These are phyloP conservation scores for Vitis hybrid DNA, from an alignment of 177 flowering plant genomes.

Conservation along the genomic window DNA sequence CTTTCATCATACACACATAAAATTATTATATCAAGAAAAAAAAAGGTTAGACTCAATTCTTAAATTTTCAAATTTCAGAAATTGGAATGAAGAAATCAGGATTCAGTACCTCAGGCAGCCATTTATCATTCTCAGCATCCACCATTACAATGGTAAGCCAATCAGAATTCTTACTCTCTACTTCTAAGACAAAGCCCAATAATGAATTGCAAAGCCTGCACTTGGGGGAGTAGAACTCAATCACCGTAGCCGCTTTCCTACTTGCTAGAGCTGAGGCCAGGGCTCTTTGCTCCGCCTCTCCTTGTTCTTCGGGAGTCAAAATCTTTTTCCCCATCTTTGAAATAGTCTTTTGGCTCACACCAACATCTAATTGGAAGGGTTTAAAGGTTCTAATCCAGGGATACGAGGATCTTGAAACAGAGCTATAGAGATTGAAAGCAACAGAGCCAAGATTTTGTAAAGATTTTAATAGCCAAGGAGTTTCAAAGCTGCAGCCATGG, in stretches of 20 bases:
- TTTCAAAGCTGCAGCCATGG: constrained; percentile 45
- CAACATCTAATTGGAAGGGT: constrained; percentile 9
- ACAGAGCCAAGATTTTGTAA: constrained; percentile 49
- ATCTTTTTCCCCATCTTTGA: constrained; percentile 18
- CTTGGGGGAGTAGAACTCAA: constrained; percentile 93
- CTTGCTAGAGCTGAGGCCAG: constrained; percentile 77
- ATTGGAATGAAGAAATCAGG: neutral
- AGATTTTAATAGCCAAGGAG: constrained; percentile 83
- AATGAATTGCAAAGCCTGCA: constrained; percentile 85
- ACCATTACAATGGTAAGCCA: constrained; percentile 95
- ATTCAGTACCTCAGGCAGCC: constrained; percentile 90
- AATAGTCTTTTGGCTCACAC: constrained; percentile 10
- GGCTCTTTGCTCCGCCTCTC: constrained; percentile 86
- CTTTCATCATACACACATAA: no score
- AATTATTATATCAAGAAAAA: neutral
- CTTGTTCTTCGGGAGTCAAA: constrained; percentile 65
- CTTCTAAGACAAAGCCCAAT: constrained; percentile 57
- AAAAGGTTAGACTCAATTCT: neutral
- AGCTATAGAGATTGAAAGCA: constrained; percentile 37
- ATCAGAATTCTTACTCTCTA: constrained; percentile 63
- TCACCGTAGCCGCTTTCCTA: constrained; percentile 77
- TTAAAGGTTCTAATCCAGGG: constrained; percentile 19
- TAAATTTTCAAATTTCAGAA: neutral
- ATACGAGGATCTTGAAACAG: constrained; percentile 35
- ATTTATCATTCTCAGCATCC: constrained; percentile 88